Percentiles rank a stretch among this genome's conserved stretches.
Conservation (phyloP, 352 stramenopile species). For the Globisporangium okanoganense region DNA sequence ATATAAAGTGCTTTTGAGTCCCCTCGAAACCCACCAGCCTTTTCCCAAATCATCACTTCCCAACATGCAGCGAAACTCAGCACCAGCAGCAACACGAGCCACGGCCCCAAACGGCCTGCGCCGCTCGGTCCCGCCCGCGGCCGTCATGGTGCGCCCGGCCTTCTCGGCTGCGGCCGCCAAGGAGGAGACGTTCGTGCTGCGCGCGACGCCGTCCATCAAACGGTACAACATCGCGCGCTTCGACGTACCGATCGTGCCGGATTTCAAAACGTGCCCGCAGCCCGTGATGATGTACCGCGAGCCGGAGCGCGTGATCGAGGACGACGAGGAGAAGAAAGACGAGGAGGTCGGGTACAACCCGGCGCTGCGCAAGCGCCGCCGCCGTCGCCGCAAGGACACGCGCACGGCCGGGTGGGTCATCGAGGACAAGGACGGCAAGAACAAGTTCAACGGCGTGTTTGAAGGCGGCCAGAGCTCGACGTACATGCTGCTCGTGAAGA, state of each 20-base stretch:
- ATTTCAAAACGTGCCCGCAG: conserved; percentile 56
- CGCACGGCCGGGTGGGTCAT: conserved; percentile 82
- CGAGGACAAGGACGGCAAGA: conserved; percentile 77
- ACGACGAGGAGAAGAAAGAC: conserved; percentile 80
- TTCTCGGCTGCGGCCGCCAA: conserved; percentile 7
- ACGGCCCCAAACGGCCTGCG: not conserved
- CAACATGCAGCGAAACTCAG: conserved; percentile 4
- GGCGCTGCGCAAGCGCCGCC: conserved; percentile 66
- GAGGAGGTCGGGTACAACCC: conserved; percentile 71
- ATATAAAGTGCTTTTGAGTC: too few species aligned
- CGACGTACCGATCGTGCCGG: conserved; percentile 60
- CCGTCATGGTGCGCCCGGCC: not conserved
- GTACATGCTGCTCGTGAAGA: conserved; percentile 87
- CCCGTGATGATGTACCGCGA: conserved; percentile 88
- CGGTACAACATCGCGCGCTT: conserved; percentile 87
- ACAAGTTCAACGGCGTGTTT: conserved; percentile 80
- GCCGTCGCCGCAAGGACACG: conserved; percentile 70
- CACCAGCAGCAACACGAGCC: not conserved
- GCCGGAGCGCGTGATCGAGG: conserved; percentile 62
- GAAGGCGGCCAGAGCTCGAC: conserved; percentile 80
- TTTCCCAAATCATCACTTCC: too few species aligned
- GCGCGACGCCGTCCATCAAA: conserved; percentile 84
- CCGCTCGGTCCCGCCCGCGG: not conserved
- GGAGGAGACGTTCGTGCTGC: conserved; percentile 74
- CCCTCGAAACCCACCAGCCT: not conserved